Conservation (phyloP, 2,329 filamentous ascomycete genomes). For the Elsinoe fawcettii region DNA sequence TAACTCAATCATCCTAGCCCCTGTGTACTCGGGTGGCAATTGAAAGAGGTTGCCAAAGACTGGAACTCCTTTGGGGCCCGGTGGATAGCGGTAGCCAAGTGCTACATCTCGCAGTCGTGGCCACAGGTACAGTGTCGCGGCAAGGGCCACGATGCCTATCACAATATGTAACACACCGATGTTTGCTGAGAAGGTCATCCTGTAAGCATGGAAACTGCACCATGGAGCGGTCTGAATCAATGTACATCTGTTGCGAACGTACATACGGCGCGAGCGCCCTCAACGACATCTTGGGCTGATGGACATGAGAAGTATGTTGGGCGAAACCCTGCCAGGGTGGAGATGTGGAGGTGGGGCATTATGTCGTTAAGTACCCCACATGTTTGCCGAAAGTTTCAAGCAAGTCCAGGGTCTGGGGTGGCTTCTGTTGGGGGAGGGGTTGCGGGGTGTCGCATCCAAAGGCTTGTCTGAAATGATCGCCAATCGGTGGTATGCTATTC, state of each 20-base stretch:
- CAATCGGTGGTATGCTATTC: too few relatives aligned
- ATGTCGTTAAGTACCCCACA: neutral
- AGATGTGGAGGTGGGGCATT: neutral
- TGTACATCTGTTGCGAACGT: too few relatives aligned
- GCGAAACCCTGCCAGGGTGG: too few relatives aligned
- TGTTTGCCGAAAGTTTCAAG: neutral
- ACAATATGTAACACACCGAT: neutral
- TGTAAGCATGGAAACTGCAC: neutral
- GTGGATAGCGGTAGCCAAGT: neutral
- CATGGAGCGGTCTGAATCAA: too few relatives aligned
- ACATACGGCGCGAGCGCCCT: too few relatives aligned
- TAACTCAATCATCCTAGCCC: neutral
- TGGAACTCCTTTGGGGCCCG: neutral
- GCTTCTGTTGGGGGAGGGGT: neutral
- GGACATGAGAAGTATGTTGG: too few relatives aligned
- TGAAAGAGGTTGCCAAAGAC: neutral
- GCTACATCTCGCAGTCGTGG: neutral
- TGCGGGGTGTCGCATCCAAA: neutral
- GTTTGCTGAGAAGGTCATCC: neutral
- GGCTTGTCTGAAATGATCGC: too few relatives aligned
- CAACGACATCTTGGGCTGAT: too few relatives aligned
- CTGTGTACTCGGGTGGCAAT: neutral
- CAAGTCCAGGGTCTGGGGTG: neutral
- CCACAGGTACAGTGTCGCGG: neutral
- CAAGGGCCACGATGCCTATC: neutral